Evolutionary conservation across 768 basidiomycete genomes (phyloP).

Genomic region (Stropharia rugosoannulata): DNA sequence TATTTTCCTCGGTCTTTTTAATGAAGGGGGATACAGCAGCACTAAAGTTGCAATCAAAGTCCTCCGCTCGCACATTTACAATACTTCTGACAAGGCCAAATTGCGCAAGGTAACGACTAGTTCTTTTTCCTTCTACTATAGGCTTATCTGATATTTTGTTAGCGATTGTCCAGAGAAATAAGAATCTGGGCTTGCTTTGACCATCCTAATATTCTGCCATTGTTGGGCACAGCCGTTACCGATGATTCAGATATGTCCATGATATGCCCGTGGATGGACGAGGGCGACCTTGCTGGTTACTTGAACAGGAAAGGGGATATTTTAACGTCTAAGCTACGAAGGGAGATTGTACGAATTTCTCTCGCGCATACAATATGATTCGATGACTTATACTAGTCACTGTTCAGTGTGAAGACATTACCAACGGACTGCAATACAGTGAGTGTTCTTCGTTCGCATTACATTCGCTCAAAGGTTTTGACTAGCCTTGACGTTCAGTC

Average conservation of each 20-base stretch:
- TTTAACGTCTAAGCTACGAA: neutral
- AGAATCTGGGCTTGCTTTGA: neutral
- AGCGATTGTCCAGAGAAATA: neutral
- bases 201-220: neutral
- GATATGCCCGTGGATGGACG: neutral
- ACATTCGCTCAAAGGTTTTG: neutral
- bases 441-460: neutral
- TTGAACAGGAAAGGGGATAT: neutral
- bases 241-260: neutral
- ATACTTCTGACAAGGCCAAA: neutral
- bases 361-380: neutral
- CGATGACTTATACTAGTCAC: neutral
- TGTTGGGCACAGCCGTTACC: neutral
- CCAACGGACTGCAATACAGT: constrained; percentile 6
- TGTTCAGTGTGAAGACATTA: constrained; percentile 4
- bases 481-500: neutral
- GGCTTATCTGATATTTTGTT: neutral
- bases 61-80: neutral
- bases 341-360: constrained; percentile 2
- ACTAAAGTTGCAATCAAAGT: neutral
- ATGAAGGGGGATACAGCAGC: neutral
- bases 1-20: neutral
- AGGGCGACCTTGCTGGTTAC: neutral
- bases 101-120: neutral
- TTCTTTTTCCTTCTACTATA: neutral